These are phyloP conservation scores for Penicillium dipodomyicola DNA, from an alignment of 495 filamentous ascomycete genomes.

Conservation along the genomic window DNA sequence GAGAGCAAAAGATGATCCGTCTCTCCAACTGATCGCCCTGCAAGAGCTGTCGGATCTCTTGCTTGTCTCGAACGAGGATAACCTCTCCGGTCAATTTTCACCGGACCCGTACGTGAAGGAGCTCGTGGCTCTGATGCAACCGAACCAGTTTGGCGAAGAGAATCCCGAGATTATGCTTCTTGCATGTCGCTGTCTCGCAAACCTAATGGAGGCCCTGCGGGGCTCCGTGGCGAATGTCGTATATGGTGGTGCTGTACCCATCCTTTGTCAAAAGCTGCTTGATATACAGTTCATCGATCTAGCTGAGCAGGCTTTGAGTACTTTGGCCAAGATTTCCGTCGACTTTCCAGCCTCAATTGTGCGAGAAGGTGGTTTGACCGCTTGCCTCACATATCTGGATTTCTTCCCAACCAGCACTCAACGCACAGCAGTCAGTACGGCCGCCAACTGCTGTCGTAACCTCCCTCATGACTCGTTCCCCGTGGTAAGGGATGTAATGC, in stretches of 20 bases:
- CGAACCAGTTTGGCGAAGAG: constrained; percentile 79
- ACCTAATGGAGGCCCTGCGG: constrained; percentile 95
- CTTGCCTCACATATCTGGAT: constrained; percentile 90
- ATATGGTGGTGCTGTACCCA: constrained; percentile 90
- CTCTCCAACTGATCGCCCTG: constrained; percentile 85
- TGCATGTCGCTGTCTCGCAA: constrained; percentile 93
- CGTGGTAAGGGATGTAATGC: constrained; percentile 91
- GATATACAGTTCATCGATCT: constrained; percentile 97
- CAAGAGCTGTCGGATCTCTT: constrained; percentile 92
- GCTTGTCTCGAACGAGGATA: constrained; percentile 93
- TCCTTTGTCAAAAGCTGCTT: constrained; percentile 88
- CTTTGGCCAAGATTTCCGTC: constrained; percentile 93
- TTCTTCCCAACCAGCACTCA: constrained; percentile 98
- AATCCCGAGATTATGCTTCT: constrained; percentile 98
- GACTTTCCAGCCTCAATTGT: constrained; percentile 97
- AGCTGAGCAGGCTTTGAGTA: constrained; percentile 94
- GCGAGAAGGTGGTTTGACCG: constrained; percentile 89
- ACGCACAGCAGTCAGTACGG: constrained; percentile 91
- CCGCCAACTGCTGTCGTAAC: constrained; percentile 96
- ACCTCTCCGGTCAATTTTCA: constrained; percentile 90
- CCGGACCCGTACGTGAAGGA: constrained; percentile 96
- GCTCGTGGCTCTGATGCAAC: constrained; percentile 87
- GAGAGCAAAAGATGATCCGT: constrained; percentile 81
- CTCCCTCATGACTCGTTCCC: constrained; percentile 90
- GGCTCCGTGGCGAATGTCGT: constrained; percentile 92